Evolutionary conservation across 1,284 basidiomycete genomes (phyloP).

Genomic region (Trametes hirsuta): DNA sequence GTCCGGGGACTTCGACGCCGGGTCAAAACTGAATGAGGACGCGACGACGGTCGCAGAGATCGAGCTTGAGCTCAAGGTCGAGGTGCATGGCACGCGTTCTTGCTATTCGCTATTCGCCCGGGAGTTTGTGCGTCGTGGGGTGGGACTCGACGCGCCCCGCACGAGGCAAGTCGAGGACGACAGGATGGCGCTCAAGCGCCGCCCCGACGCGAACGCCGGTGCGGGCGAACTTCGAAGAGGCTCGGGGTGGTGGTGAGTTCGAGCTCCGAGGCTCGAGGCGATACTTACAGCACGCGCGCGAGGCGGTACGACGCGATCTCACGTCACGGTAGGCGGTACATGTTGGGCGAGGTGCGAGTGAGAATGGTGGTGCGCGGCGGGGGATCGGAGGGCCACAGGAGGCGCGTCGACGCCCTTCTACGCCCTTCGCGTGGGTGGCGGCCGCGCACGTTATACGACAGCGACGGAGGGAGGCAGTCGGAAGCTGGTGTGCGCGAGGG

Average conservation of each 20-base stretch:
- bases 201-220: background rate
- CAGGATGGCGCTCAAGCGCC: background rate
- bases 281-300: constrained; percentile 1
- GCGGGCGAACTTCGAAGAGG: background rate
- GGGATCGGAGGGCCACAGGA: background rate
- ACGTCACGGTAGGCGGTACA: background rate
- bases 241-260: background rate
- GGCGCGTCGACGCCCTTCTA: background rate
- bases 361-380: background rate
- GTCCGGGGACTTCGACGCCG: too few species aligned
- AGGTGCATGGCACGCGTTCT: background rate
- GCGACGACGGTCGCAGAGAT: background rate
- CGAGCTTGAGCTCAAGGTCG: background rate
- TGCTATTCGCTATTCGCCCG: background rate
- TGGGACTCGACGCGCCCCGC: background rate
- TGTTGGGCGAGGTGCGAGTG: background rate
- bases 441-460: background rate
- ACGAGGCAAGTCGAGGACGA: background rate
- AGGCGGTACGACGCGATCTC: background rate
- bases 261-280: background rate
- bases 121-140: background rate
- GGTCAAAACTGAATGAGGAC: background rate
- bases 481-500: background rate
- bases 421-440: background rate
- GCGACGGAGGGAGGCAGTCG: background rate